Evolutionary conservation across 495 filamentous ascomycete species (phyloP).

Genomic region (Halenospora varia): DNA sequence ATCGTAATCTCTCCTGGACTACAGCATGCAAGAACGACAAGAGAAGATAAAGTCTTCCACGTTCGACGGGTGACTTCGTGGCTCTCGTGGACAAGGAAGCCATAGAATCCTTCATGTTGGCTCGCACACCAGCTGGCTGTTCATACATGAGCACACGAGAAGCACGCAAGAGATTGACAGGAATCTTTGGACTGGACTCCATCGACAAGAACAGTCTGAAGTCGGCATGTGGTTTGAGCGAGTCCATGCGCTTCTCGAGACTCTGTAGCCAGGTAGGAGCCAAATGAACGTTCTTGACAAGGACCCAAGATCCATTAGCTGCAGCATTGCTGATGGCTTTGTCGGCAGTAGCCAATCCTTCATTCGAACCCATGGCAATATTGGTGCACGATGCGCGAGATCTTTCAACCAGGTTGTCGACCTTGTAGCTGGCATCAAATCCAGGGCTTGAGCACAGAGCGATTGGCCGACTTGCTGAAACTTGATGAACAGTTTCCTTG

Average conservation of each 20-base stretch:
- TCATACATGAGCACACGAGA: conserved; percentile 97
- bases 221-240: conserved; percentile 88
- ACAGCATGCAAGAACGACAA: conserved; percentile 95
- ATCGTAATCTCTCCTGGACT: conserved; percentile 90
- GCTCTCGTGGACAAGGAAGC: conserved; percentile 75
- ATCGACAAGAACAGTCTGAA: conserved; percentile 97
- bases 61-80: conserved; percentile 81
- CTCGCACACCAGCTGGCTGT: conserved; percentile 91
- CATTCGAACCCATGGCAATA: conserved; percentile 98
- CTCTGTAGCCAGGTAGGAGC: conserved; percentile 94
- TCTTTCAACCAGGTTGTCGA: conserved; percentile 87
- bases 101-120: conserved; percentile 98
- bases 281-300: conserved; percentile 98
- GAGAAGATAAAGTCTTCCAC: conserved; percentile 84
- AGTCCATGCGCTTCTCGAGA: conserved; percentile 92
- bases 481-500: conserved; percentile 76
- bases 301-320: conserved; percentile 89
- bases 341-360: conserved; percentile 86
- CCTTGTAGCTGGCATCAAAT: conserved; percentile 98
- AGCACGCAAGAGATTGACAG: conserved; percentile 90
- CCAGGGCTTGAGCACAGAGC: conserved; percentile 90
- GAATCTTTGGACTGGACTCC: conserved; percentile 96
- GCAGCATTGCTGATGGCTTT: conserved; percentile 93
- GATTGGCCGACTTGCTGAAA: conserved; percentile 80
- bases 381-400: conserved; percentile 80